Base-by-base conservation (phyloP, 2,329 filamentous ascomycete species). In the Hysterium pulicare region DNA sequence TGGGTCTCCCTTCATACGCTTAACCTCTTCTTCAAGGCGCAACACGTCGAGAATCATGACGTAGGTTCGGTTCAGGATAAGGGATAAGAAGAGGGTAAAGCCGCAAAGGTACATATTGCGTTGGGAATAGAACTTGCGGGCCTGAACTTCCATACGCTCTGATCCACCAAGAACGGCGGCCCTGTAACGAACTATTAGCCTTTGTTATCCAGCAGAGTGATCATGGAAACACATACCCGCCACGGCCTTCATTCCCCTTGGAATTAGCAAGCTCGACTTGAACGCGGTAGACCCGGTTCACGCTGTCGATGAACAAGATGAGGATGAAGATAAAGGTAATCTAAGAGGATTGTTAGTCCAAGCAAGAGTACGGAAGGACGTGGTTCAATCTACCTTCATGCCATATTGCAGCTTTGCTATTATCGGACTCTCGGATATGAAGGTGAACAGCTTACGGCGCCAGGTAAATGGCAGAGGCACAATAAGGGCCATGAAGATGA, bases 51-150 rank as follows among this genome's bases (percentile, higher is more conserved):
- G 80, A 62, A 96, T 95, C 87, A 97, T 91, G 63, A 85, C 87
- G 76, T 97, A 98, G 64, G 93, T 98, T 65, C 93, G 91, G 83
- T 98, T 97, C 67, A 94, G 87, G 71, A 98, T 98, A 52, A 98
- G 79, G 41, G 91, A 97, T 49, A 98, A 85, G 82, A 98, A 97
- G 51, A 98, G 85, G 4, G 93, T 98, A 78, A 98, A 98, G 59
- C 93, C 93, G 71, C 93, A 97, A 49, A 98, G 90, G 75, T 98
- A 98, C 93, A 98, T 98, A 83, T 98, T 98, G 71, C 93, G 90
- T 77, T 98, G 91, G 49, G 90, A 95, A 81, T 98, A 98, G 79
- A 98, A 98, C 75, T 98, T 98, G 79, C 93, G 90, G 53, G 93
- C 91, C 72, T 98, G 93, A 40, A 97, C 91, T 74, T 98, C 93